Percentiles rank a stretch among this genome's conserved stretches.
Evolutionary conservation across 495 filamentous ascomycete species (phyloP).

Genomic region (Penicillium steckii): DNA sequence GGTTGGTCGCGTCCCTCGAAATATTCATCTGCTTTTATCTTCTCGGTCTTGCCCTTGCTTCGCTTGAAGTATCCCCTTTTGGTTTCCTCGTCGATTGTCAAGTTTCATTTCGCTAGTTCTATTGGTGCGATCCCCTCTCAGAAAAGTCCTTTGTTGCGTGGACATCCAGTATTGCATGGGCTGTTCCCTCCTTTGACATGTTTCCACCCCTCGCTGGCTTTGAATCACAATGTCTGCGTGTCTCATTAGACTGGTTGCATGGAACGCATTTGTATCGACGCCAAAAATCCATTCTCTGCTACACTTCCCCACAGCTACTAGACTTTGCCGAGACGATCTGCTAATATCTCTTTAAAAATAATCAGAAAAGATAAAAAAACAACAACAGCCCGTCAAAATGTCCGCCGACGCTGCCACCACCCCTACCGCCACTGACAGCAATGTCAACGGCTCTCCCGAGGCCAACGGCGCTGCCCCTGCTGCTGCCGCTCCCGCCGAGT

Average conservation of each 20-base stretch:
- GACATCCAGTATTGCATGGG: slow-evolving; percentile 9
- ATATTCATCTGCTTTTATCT: background rate
- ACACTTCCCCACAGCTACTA: background rate
- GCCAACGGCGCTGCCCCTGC: slow-evolving; percentile 28
- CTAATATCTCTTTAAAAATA: slow-evolving; percentile 8
- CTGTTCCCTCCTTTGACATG: slow-evolving; percentile 4
- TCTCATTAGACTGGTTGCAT: slow-evolving; percentile 13
- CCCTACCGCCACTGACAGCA: slow-evolving; percentile 39
- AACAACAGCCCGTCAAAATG: slow-evolving; percentile 38
- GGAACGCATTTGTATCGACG: slow-evolving; percentile 16
- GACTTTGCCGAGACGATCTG: background rate
- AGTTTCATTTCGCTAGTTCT: background rate
- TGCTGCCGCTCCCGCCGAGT: slow-evolving; percentile 32
- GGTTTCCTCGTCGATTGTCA: background rate
- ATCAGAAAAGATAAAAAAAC: slow-evolving; percentile 20
- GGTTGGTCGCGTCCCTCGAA: slow-evolving; percentile 19
- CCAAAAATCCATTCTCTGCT: background rate
- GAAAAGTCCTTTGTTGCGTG: slow-evolving; percentile 20
- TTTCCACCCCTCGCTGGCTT: slow-evolving; percentile 7
- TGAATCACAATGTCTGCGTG: background rate
- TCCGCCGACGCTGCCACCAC: slow-evolving; percentile 47
- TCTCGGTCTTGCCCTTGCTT: background rate
- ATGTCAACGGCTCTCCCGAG: slow-evolving; percentile 43
- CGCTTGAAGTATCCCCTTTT: background rate
- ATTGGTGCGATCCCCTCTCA: slow-evolving; percentile 12